Evolutionary conservation across 106 monocot genomes (phyloP).

Genomic region (Acorus gramineus): DNA sequence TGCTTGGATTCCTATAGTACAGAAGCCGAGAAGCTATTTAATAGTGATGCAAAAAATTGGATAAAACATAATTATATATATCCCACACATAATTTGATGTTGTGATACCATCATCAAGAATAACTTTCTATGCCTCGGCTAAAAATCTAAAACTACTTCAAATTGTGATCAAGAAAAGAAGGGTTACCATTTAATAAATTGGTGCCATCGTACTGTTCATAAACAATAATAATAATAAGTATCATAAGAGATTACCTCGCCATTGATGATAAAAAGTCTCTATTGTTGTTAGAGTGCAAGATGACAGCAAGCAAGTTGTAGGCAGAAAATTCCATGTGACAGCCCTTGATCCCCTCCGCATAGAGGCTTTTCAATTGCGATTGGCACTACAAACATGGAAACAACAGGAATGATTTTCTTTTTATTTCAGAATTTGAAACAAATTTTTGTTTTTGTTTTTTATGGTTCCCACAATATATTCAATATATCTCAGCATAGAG

Average conservation of each 20-base stretch:
- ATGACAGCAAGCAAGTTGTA: conserved; percentile 79
- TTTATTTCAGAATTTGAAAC: neutral
- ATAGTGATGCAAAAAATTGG: no score
- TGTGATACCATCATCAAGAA: no score
- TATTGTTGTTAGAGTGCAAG: conserved; percentile 77
- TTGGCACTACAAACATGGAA: conserved; percentile 56
- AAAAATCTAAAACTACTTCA: no score
- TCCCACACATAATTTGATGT: no score
- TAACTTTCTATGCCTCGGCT: no score
- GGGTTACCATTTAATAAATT: neutral
- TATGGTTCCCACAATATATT: no score
- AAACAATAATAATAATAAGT: no score
- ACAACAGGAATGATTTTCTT: neutral
- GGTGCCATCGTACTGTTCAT: no score
- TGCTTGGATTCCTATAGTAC: no score
- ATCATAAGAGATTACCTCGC: conserved; percentile 34
- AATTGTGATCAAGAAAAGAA: neutral
- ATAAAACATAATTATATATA: no score
- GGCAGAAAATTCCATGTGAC: conserved; percentile 76
- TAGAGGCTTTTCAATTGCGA: conserved; percentile 88
- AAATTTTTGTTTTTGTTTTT: neutral
- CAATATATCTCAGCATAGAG: no score
- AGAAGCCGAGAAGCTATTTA: no score
- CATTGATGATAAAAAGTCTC: conserved; percentile 82
- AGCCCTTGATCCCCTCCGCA: conserved; percentile 80